Evolutionary conservation across 768 basidiomycete species (phyloP), one percentile per base, ranked within the genome.

Genomic region (Tricholoma flavovirens): DNA sequence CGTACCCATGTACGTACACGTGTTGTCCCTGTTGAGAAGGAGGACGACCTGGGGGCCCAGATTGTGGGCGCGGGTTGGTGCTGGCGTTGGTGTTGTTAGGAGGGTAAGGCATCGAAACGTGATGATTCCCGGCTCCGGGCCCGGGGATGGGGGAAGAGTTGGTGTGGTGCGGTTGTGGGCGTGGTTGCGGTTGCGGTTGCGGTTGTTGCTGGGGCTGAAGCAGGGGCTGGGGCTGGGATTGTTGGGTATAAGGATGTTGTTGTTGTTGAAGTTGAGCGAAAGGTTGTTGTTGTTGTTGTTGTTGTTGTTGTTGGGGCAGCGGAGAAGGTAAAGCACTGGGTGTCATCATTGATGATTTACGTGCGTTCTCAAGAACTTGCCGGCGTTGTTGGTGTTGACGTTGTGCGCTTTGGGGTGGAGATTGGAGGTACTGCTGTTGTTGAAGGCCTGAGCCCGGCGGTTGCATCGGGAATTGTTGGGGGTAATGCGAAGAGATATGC

Each of bases 21-120:
- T n/a, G n/a, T 26, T 26, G 24, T 26, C 24, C 24, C 24, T 26
- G 24, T 26, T 2, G 30, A 32, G 3, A 32, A 29, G 4, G 4
- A 29, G 29, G 29, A 29, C 29, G 29, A n/a, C n/a, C 8, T 30
- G 73, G 69, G 43, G 66, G 63, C 3, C 72, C 65, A 59, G 35
- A 35, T 35, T 35, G 35, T 5, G 9, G 35, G 35, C 3, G 35
- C 6, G 35, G 35, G 35, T 66, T 19, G 57, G 43, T 4, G 38
- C 51, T 21, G 55, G 45, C 19, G 58, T 12, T 54, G 58, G 33
- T 29, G 38, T 36, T 55, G 48, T n/a, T 1, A 57, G 40, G 55
- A 54, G 5, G 38, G 50, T 30, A 26, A 5, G 24, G 24, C 24
- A 26, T 53, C 22, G 17, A 43, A 26, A 12, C 59, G 56, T 42